Conservation (phyloP, 306 rosid genomes). For the Corylus avellana region DNA sequence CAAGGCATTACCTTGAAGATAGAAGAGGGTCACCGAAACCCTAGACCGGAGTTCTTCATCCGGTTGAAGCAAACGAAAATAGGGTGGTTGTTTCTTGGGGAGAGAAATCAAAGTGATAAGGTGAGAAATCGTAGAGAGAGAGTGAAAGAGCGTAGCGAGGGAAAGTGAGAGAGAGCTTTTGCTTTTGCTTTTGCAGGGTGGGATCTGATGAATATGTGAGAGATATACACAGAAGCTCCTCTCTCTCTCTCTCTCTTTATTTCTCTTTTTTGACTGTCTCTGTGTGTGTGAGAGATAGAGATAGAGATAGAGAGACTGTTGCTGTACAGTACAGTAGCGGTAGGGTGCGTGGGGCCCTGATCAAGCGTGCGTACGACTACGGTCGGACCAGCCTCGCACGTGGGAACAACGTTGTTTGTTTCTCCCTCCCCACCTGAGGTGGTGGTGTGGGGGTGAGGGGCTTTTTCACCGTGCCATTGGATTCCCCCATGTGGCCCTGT, state of each 20-base stretch:
- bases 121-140: not conserved
- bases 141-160: not conserved
- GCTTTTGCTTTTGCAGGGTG: constrained; percentile 44
- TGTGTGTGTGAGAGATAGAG: not conserved
- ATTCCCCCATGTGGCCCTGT: not conserved
- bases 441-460: too few relatives aligned
- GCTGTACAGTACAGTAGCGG: not conserved
- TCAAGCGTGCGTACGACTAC: constrained; percentile 5
- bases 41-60: constrained; percentile 3
- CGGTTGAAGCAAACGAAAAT: constrained; percentile 13
- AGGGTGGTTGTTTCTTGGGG: not conserved
- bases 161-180: constrained; percentile 1
- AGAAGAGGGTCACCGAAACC: not conserved
- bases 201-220: constrained; percentile 73
- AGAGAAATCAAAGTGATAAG: constrained; percentile 27
- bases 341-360: not conserved
- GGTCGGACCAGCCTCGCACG: constrained; percentile 37
- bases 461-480: not conserved
- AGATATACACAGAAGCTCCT: constrained; percentile 49
- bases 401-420: not conserved
- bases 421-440: not conserved
- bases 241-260: not conserved
- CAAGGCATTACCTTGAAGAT: not conserved
- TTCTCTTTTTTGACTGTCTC: constrained; percentile 1
- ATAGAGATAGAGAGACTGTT: not conserved